Conservation (phyloP, 306 rosid genomes). For the Rubus parviflorus region DNA sequence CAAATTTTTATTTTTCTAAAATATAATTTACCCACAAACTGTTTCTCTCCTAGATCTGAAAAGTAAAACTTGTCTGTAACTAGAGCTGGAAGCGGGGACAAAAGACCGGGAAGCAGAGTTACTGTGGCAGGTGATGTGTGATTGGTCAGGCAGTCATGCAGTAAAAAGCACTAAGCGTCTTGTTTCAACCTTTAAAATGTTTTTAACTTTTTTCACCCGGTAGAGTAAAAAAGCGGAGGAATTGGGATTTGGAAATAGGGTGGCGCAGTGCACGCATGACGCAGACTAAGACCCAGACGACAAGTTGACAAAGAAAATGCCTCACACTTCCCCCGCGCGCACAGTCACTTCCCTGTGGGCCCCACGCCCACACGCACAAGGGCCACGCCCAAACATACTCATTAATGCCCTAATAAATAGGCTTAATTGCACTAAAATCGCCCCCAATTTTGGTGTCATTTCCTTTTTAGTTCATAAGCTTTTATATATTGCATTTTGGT, state of each 20-base stretch:
- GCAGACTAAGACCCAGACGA: neutral
- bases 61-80: neutral
- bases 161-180: slow-evolving; percentile 3
- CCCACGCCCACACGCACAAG: neutral
- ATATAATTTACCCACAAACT: neutral
- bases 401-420: neutral
- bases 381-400: neutral
- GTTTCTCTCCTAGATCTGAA: no score
- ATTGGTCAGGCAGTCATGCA: neutral
- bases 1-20: neutral
- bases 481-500: neutral
- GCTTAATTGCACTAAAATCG: neutral
- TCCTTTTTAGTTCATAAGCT: neutral
- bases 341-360: neutral
- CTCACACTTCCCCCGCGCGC: neutral
- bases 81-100: neutral
- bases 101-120: neutral
- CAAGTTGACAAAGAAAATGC: neutral
- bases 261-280: neutral
- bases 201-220: neutral
- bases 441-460: neutral
- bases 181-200: neutral
- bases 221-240: neutral
- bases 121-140: neutral
- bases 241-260: neutral